A percentile compares a stretch with the other conserved stretches of the same genome.
Evolutionary conservation across 2,329 filamentous ascomycete species (phyloP).

Genomic region (Calonectria multiphialidica): DNA sequence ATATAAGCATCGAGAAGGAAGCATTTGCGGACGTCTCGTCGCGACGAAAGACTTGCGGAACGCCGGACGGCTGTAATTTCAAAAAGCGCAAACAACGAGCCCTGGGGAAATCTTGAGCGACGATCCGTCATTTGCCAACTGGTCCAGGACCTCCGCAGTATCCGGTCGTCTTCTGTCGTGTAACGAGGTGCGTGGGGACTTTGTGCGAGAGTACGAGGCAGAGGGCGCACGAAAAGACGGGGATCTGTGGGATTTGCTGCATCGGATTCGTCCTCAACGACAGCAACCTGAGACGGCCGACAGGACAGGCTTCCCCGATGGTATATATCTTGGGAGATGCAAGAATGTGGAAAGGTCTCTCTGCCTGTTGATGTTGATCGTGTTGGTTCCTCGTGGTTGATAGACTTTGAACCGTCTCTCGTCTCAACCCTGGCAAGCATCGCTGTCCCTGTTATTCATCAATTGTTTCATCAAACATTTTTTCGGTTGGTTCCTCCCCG

Average conservation of each 20-base stretch:
- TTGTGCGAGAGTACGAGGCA: slow-evolving; percentile 35
- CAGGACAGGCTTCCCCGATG: slow-evolving; percentile 24
- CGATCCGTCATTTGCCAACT: background rate
- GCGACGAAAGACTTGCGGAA: background rate
- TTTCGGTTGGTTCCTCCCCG: slow-evolving; percentile 9
- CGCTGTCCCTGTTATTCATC: slow-evolving; percentile 10
- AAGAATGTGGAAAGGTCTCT: slow-evolving; percentile 25
- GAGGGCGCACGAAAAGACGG: slow-evolving; percentile 21
- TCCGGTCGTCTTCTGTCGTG: slow-evolving; percentile 11
- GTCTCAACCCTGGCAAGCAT: background rate
- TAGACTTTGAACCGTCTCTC: slow-evolving; percentile 24
- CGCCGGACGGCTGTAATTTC: slow-evolving; percentile 8
- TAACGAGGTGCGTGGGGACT: slow-evolving; percentile 35
- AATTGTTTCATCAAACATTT: background rate
- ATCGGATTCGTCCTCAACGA: slow-evolving; percentile 35
- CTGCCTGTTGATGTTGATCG: slow-evolving; percentile 23
- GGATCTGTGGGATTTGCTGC: slow-evolving; percentile 29
- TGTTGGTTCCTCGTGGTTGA: slow-evolving; percentile 12
- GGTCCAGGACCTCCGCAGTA: slow-evolving; percentile 4
- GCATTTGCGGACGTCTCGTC: background rate
- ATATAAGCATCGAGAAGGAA: slow-evolving; percentile 15
- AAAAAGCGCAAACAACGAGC: background rate
- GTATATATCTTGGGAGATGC: slow-evolving; percentile 39
- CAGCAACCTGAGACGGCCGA: slow-evolving; percentile 41
- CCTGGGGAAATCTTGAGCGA: background rate